Base-by-base conservation (phyloP, 176 grass and related monocot genomes). In the Carex cristatella region DNA sequence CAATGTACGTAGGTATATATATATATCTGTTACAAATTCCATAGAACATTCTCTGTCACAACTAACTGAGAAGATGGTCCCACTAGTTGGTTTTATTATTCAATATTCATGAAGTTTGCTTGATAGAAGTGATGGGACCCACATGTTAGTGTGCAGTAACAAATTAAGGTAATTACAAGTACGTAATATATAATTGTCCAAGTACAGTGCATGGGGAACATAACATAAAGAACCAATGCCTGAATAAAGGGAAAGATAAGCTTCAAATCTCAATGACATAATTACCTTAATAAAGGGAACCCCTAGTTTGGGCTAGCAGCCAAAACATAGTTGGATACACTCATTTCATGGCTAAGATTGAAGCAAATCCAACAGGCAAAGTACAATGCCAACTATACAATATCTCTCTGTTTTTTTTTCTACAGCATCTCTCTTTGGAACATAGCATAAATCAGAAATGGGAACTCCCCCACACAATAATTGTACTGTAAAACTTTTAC, bases 361-460 rank as follows among this genome's bases (percentile, higher is more conserved):
- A 54, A 80, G 51, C 14, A 80, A 80, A 58, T 16, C 54, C 28
- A 80, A 55, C 23, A 33, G 11, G 28, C 77, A 57, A 64, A 37
- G 55, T 64, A 81, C 79, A 81, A 16, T 79, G 76, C 48, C 76
- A 79, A 79, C 76, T 56, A 79, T 10, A 35, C 11, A 61, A 81
- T 40, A 18, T 35, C 33, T 35, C 38, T 80, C 28, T 81, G 13
- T 60, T 16, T 18, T 35, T 62, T 60, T 27, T 32, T 4, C 49
- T 63, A 46, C n/a, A 38, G 79, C 79, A 81, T 81, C 79, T 64
- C 60, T 81, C 57, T 38, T 81, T 81, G 55, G 51, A 38, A 44
- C 38, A 72, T 44, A 68, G 65, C 65, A 68, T 68, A 68, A 68
- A 68, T 68, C 4, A 68, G 65, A 0, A 68, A 68, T 68, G 44